Percentiles rank a stretch among this genome's conserved stretches.
Conservation (phyloP, 176 grass and related monocot genomes). For the Zoysia japonica region DNA sequence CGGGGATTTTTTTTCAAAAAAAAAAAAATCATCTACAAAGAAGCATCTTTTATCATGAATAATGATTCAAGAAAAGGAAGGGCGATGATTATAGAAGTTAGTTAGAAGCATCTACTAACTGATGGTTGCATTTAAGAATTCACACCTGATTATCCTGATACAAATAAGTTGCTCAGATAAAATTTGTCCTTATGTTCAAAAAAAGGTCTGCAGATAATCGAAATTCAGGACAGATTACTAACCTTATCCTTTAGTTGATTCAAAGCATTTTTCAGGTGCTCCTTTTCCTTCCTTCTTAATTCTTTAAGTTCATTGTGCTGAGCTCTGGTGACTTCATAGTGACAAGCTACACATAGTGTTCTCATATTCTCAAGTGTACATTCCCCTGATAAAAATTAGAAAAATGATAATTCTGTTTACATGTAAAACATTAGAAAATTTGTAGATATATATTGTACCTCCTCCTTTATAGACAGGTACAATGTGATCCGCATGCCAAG, state of each 20-base stretch:
- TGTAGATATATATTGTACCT: conserved; percentile 49
- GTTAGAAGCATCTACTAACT: neutral
- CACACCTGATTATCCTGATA: neutral
- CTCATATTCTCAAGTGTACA: conserved; percentile 93
- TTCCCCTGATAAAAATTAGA: conserved; percentile 61
- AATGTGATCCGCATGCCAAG: conserved; percentile 93
- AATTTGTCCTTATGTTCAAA: neutral
- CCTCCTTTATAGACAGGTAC: conserved; percentile 88
- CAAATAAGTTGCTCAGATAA: neutral
- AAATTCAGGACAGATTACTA: conserved; percentile 42
- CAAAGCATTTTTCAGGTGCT: conserved; percentile 62
- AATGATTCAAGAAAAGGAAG: conserved; percentile 8
- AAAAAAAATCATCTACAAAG: neutral
- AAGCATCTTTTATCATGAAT: neutral
- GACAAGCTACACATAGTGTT: conserved; percentile 94
- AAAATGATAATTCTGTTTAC: conserved; percentile 37
- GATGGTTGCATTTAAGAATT: conserved; percentile 4
- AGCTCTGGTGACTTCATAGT: conserved; percentile 61
- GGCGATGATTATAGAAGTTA: neutral
- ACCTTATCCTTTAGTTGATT: conserved; percentile 63
- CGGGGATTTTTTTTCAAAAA: neutral
- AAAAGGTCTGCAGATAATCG: neutral
- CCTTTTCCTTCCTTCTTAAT: conserved; percentile 63
- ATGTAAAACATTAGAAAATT: conserved; percentile 17
- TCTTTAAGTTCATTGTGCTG: conserved; percentile 59